Evolutionary conservation across 169 alveolate genomes (phyloP).

Genomic region (Plasmodium sp.): DNA sequence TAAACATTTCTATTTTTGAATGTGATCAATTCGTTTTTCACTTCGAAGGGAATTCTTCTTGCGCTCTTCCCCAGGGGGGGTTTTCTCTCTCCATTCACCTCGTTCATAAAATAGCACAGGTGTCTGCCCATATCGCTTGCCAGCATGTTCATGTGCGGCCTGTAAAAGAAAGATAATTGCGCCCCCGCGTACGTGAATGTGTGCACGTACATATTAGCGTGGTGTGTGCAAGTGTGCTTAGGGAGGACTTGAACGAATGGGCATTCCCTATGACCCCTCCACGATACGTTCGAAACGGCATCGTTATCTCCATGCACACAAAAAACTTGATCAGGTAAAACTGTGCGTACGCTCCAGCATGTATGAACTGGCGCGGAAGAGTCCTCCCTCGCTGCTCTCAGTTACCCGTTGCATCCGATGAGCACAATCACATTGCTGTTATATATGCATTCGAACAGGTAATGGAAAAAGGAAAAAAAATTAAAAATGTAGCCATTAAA

Average conservation of each 20-base stretch:
- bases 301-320: neutral
- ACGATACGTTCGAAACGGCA: neutral
- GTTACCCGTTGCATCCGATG: conserved; percentile 58
- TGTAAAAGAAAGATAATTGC: neutral
- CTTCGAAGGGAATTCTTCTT: conserved; percentile 28
- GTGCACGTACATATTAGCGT: neutral
- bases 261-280: neutral
- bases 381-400: neutral
- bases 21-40: conserved; percentile 37
- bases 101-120: conserved; percentile 58
- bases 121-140: conserved; percentile 58
- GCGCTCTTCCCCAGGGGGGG: neutral
- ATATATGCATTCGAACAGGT: conserved; percentile 35
- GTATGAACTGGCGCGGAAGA: neutral
- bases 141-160: conserved; percentile 33
- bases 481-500: conserved; percentile 26
- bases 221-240: neutral
- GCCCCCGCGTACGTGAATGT: neutral
- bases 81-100: conserved; percentile 6
- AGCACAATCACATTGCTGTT: conserved; percentile 34
- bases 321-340: neutral
- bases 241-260: neutral
- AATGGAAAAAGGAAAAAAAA: conserved; percentile 29
- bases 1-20: conserved; percentile 23
- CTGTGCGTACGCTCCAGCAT: neutral